Evolutionary conservation across 768 basidiomycete genomes (phyloP).

Genomic region (Nidularia sp.): DNA sequence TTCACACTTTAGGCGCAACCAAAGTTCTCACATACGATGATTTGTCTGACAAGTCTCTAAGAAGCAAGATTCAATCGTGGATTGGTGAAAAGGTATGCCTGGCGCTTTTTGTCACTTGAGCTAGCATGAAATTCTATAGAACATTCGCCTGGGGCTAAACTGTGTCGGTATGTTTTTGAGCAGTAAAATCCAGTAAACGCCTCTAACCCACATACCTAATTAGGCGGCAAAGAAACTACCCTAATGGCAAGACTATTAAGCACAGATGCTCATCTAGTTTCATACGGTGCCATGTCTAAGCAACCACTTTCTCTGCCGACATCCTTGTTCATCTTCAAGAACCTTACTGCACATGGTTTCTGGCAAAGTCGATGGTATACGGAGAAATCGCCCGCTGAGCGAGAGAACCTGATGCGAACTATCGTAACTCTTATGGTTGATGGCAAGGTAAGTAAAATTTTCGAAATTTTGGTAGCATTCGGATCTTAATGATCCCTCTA

Average conservation of each 20-base stretch:
- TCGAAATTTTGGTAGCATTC: neutral
- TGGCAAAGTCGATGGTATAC: constrained; percentile 77
- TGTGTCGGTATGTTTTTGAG: constrained; percentile 36
- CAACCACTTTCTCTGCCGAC: constrained; percentile 74
- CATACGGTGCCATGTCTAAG: constrained; percentile 91
- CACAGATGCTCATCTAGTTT: constrained; percentile 67
- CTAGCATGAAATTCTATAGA: constrained; percentile 13
- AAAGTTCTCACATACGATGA: constrained; percentile 79
- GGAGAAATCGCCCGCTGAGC: constrained; percentile 40
- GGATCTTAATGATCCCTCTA: neutral
- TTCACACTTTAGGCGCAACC: constrained; percentile 65
- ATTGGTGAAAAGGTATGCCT: constrained; percentile 52
- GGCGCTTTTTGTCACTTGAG: too few relatives aligned
- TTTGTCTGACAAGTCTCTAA: constrained; percentile 52
- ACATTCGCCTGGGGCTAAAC: constrained; percentile 44
- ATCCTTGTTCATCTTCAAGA: constrained; percentile 81
- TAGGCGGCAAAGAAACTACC: constrained; percentile 62
- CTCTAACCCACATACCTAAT: neutral
- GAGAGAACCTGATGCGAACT: constrained; percentile 44
- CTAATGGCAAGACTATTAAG: constrained; percentile 68
- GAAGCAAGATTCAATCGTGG: constrained; percentile 55
- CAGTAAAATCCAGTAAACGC: neutral
- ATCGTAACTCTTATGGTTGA: constrained; percentile 50
- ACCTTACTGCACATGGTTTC: constrained; percentile 71
- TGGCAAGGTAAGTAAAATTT: constrained; percentile 38